These are phyloP conservation scores for Ceratocystis alfenasii DNA, from an alignment of 2,329 filamentous ascomycete species.

Conservation along the genomic window DNA sequence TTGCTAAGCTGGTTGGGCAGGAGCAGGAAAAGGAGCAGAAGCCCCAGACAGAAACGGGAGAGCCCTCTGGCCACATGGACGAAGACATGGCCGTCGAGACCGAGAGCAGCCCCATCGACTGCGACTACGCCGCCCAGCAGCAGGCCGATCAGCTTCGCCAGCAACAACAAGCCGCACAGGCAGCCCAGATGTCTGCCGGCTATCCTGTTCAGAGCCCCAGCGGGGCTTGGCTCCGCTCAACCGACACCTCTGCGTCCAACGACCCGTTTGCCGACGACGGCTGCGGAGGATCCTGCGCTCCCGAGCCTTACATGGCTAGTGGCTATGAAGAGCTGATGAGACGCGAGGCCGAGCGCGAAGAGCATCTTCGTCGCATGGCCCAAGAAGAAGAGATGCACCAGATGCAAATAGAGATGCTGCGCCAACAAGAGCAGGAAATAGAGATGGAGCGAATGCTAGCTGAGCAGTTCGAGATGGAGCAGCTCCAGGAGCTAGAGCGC, in stretches of 20 bases:
- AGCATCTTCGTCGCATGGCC: conserved; percentile 12
- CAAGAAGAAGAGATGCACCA: conserved; percentile 15
- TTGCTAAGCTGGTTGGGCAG: conserved; percentile 34
- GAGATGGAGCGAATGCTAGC: conserved; percentile 27
- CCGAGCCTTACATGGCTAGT: conserved; percentile 73
- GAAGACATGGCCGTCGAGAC: conserved; percentile 21
- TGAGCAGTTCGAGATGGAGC: background rate
- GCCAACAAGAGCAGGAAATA: conserved; percentile 27
- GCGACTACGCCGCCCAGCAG: conserved; percentile 8
- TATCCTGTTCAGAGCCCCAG: conserved; percentile 13
- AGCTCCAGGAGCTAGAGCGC: conserved; percentile 27
- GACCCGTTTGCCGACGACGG: conserved; percentile 29
- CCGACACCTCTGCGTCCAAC: background rate
- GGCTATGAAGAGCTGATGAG: conserved; percentile 63
- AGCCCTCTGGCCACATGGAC: conserved; percentile 11
- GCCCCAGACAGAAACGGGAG: conserved; percentile 25
- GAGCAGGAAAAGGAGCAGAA: conserved; percentile 28
- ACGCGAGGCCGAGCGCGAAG: conserved; percentile 44
- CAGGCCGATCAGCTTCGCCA: conserved; percentile 7
- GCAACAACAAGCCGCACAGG: background rate
- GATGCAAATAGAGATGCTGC: conserved; percentile 2
- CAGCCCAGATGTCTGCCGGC: conserved; percentile 10
- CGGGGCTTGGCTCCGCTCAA: conserved; percentile 18
- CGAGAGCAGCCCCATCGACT: conserved; percentile 1
- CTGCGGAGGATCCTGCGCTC: conserved; percentile 31